Evolutionary conservation across 2,329 filamentous ascomycete genomes (phyloP).

Genomic region (Ilyonectria destructans): DNA sequence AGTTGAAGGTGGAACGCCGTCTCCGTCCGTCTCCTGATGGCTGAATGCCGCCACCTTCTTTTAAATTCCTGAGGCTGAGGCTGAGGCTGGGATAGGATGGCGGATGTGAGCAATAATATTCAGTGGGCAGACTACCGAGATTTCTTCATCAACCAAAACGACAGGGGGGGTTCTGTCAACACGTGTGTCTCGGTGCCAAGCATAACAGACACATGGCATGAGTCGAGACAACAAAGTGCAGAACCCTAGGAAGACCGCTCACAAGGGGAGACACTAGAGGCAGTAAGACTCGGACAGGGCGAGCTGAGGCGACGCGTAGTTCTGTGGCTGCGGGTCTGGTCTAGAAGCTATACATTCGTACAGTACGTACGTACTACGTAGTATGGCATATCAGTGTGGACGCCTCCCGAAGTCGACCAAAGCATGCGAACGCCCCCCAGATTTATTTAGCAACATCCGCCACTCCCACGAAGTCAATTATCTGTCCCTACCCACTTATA

Average conservation of each 20-base stretch:
- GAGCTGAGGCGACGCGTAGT: background rate
- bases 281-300: slow-evolving; percentile 1
- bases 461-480: slow-evolving; percentile 27
- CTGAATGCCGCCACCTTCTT: slow-evolving; percentile 22
- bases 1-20: slow-evolving; percentile 7
- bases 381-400: slow-evolving; percentile 18
- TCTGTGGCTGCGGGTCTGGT: background rate
- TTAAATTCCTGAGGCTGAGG: slow-evolving; percentile 37
- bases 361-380: background rate
- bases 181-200: slow-evolving; percentile 15
- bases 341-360: background rate
- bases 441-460: slow-evolving; percentile 42
- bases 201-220: background rate
- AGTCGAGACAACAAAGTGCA: background rate
- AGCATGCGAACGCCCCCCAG: slow-evolving; percentile 24
- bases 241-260: background rate
- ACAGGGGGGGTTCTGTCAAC: slow-evolving; percentile 36
- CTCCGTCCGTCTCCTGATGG: slow-evolving; percentile 5
- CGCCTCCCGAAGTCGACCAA: slow-evolving; percentile 30
- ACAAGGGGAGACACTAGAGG: background rate
- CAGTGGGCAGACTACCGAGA: slow-evolving; percentile 39
- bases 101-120: slow-evolving; percentile 29
- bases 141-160: slow-evolving; percentile 33
- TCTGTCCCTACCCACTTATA: slow-evolving; percentile 7
- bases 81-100: slow-evolving; percentile 39